phyloP scores from a whole-genome alignment of 2,329 filamentous ascomycete genomes.

The Colletotrichum tabaci region DNA sequence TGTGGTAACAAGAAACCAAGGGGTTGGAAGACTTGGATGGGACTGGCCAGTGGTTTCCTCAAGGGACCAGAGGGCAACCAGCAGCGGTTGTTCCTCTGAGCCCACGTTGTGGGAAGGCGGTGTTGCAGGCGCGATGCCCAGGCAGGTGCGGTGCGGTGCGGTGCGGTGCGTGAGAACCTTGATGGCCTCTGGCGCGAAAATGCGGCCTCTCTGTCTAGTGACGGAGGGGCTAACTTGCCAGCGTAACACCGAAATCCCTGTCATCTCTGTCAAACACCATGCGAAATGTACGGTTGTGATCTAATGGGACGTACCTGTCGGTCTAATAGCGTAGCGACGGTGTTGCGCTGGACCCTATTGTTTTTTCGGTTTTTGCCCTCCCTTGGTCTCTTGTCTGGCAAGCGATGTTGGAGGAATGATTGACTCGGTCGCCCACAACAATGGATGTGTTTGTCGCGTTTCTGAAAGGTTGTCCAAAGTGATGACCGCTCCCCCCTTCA shows the following conservation, averaged over 20 bases:
- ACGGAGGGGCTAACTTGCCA: conserved; percentile 39
- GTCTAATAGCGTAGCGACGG: background rate
- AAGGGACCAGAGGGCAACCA: conserved; percentile 17
- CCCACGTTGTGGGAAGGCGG: conserved; percentile 33
- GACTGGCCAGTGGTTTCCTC: conserved; percentile 15
- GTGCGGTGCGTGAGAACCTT: conserved; percentile 38
- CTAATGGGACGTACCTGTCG: conserved; percentile 26
- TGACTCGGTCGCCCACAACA: conserved; percentile 10
- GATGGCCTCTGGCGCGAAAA: conserved; percentile 41
- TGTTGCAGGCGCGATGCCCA: conserved; percentile 35
- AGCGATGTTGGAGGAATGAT: conserved; percentile 1
- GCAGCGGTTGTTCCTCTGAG: conserved; percentile 3
- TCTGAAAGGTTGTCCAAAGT: background rate
- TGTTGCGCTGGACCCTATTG: background rate
- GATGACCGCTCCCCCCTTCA: background rate
- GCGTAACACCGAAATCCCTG: conserved; percentile 40
- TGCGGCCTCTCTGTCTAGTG: conserved; percentile 38
- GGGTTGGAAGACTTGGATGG: background rate
- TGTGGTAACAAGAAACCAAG: conserved; percentile 1
- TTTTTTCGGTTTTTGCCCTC: background rate
- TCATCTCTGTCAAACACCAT: conserved; percentile 32
- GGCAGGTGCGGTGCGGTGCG: conserved; percentile 8
- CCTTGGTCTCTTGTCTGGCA: background rate
- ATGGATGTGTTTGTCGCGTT: background rate
- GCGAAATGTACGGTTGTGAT: conserved; percentile 23